A percentile compares a stretch with the other conserved stretches of the same genome.
phyloP scores from a whole-genome alignment of 495 filamentous ascomycete species.

The Hypomontagnella submonticulosa region DNA sequence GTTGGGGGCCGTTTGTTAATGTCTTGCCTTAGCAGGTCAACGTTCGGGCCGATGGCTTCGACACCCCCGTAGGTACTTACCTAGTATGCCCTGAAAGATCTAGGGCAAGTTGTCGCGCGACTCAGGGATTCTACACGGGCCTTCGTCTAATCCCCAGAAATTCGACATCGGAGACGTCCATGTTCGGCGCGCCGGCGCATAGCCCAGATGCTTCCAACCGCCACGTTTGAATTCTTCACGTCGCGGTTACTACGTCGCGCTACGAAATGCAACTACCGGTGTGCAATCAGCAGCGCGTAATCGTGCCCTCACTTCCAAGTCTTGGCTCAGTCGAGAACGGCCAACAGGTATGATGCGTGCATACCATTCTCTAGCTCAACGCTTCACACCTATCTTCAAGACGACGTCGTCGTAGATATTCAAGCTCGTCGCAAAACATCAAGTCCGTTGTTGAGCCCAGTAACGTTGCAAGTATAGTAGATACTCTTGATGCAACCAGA shows the following conservation, averaged over 20 bases:
- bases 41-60: conserved; percentile 31
- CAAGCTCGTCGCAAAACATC: conserved; percentile 16
- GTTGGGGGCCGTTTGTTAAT: conserved; percentile 1
- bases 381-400: conserved; percentile 5
- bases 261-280: conserved; percentile 7
- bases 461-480: conserved; percentile 44
- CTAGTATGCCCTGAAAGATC: conserved; percentile 11
- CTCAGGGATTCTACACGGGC: conserved; percentile 11
- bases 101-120: conserved; percentile 20
- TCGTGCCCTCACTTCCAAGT: conserved; percentile 14
- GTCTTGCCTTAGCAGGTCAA: conserved; percentile 25
- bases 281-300: conserved; percentile 17
- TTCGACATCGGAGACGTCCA: conserved; percentile 10
- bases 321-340: neutral
- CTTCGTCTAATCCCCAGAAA: conserved; percentile 12
- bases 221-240: neutral
- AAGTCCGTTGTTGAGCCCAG: conserved; percentile 25
- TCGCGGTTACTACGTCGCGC: conserved; percentile 14
- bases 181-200: conserved; percentile 1
- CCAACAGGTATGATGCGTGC: neutral
- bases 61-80: conserved; percentile 3
- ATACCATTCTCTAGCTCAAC: conserved; percentile 4
- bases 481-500: conserved; percentile 38
- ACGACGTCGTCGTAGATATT: conserved; percentile 7
- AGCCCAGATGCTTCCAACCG: conserved; percentile 14